Base-by-base conservation (phyloP, 1,139 yeast species). In the Geotrichum armillariae region DNA sequence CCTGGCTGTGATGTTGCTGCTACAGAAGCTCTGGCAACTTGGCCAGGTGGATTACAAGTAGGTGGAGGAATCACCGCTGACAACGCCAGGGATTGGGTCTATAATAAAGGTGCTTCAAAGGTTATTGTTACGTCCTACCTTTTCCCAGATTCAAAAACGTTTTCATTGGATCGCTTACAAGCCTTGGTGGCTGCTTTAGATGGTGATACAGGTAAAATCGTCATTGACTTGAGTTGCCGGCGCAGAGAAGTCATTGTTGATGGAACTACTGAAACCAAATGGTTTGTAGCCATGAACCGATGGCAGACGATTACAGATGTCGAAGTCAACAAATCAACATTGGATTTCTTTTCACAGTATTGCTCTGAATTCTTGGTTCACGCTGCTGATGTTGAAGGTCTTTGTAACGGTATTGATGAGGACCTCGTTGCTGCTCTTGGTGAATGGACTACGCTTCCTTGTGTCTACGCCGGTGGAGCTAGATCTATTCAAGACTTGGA, bases 401-500 rank as follows among this genome's bases (percentile, higher is more conserved):
- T 93, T 22, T 93, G 99, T 66, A 78, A 81, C 39, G 99, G 99
- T 0, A 87, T 93, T 39, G 99, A 93, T 62, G 82, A 82, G 61
- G 77, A 82, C 17, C 73, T 93, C 48, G 98, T 93, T 4, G 54
- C 56, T 22, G 77, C 77, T 50, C 72, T 93, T 35, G 90, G 91
- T 12, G 79, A 83, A 58, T 93, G 99, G 98, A 79, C 84, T 53
- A 75, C 80, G 44, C 77, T 87, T 1, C 90, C 85, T 36, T 80
- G 88, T 5, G 96, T 91, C 1, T 93, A 93, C 66, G 99, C 99
- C 33, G 99, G 99, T 12, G 99, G 99, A 1, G 99, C 97, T 34
- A 83, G 80, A 60, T 79, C 80, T 67, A 65, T 85, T 0, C 66
- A 69, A 0, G 99, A 93, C 66, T 74, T 93, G 53, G 74, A 72